Evolutionary conservation across 768 basidiomycete species (phyloP).

Genomic region (Tricholoma saponaceum): DNA sequence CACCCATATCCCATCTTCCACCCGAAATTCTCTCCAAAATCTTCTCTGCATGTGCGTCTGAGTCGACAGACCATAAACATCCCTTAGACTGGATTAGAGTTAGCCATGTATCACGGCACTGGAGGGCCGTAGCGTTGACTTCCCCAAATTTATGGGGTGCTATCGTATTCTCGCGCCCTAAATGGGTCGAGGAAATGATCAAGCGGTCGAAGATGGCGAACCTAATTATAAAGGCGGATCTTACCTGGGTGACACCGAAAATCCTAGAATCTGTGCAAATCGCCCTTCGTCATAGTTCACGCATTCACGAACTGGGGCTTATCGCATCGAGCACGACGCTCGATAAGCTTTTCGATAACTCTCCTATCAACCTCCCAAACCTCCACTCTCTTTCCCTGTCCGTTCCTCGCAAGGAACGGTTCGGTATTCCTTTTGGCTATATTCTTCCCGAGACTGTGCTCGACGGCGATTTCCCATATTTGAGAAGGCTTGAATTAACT

Average conservation of each 20-base stretch:
- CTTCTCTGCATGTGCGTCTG: constrained; percentile 25
- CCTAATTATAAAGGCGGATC: constrained; percentile 23
- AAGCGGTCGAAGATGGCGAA: constrained; percentile 39
- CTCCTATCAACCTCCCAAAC: constrained; percentile 24
- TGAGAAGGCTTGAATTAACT: constrained; percentile 32
- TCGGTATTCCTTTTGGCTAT: constrained; percentile 15
- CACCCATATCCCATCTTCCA: constrained; percentile 36
- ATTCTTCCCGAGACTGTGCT: constrained; percentile 25
- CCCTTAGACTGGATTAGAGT: constrained; percentile 31
- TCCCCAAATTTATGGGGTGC: constrained; percentile 39
- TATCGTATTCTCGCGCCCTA: constrained; percentile 26
- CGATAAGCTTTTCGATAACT: constrained; percentile 21
- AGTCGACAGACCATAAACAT: constrained; percentile 3
- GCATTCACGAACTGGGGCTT: constrained; percentile 30
- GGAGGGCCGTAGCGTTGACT: constrained; percentile 39
- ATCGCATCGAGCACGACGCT: constrained; percentile 19
- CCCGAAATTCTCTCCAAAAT: constrained; percentile 38
- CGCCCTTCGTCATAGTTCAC: constrained; percentile 27
- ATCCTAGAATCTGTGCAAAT: constrained; percentile 24
- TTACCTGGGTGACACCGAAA: constrained; percentile 21
- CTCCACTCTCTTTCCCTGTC: constrained; percentile 27
- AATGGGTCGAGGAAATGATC: constrained; percentile 40
- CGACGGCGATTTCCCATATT: constrained; percentile 25
- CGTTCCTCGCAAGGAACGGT: constrained; percentile 14
- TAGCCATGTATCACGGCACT: constrained; percentile 37